Evolutionary conservation across 257 asterid genomes (phyloP).

Genomic region (Solanum chiquidenum): DNA sequence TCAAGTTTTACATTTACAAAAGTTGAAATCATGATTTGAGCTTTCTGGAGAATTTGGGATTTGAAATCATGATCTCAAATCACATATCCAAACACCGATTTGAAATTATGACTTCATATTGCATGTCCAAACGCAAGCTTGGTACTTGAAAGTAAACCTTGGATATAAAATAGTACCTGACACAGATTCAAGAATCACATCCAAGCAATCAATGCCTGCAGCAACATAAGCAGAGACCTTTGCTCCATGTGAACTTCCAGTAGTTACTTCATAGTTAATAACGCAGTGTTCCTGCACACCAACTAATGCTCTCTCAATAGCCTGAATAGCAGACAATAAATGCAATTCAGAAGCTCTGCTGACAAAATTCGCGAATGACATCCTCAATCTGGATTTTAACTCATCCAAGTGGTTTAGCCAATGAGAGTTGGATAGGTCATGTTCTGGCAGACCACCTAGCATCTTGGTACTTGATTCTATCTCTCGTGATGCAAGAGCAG

Average conservation of each 20-base stretch:
- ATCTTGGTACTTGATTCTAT: conserved; percentile 33
- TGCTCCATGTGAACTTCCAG: conserved; percentile 54
- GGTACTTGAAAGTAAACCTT: not conserved
- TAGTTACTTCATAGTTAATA: conserved; percentile 51
- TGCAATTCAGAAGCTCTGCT: conserved; percentile 62
- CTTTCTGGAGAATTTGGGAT: not conserved
- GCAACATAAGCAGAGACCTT: conserved; percentile 64
- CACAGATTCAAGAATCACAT: conserved; percentile 59
- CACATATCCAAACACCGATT: not conserved
- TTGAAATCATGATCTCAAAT: not conserved
- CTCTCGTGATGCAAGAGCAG: conserved; percentile 57
- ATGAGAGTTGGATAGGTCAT: conserved; percentile 10
- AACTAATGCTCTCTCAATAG: conserved; percentile 85
- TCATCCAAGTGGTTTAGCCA: conserved; percentile 35
- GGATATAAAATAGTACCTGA: conserved; percentile 37
- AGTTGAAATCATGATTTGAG: not conserved
- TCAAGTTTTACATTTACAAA: not conserved
- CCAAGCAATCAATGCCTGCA: conserved; percentile 76
- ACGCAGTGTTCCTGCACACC: conserved; percentile 58
- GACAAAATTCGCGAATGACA: conserved; percentile 47
- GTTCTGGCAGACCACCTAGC: conserved; percentile 20
- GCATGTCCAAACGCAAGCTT: not conserved
- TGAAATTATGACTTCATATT: not conserved
- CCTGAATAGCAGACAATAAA: conserved; percentile 49
- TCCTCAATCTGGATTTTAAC: conserved; percentile 50